Evolutionary conservation across 768 basidiomycete species (phyloP), one percentile per base, ranked within the genome.

Genomic region (Mycena amicta): DNA sequence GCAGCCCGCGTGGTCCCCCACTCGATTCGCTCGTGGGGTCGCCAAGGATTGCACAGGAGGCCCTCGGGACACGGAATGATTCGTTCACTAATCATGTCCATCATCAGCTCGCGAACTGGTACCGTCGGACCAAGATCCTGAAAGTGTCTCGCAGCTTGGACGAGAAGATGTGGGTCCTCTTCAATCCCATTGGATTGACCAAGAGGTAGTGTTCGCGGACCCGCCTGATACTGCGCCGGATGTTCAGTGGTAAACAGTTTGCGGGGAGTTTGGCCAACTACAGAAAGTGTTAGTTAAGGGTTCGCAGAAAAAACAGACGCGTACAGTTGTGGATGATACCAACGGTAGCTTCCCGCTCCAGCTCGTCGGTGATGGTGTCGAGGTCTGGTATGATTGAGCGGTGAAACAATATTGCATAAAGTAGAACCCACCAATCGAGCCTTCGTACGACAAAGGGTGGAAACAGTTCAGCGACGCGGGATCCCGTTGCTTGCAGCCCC

Each of bases 281-380:
- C 2, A 52, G 43, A 39, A 31, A 46, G 23, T 15, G 28, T 5
- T 30, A 50, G 37, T 2, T 28, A 50, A 5, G 2, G 33, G 3
- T 11, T 47, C 40, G 55, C 22, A 43, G 31, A 15, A 28, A 20
- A 29, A 15, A 45, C 5, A 50, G 29, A 15, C n/a, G 68, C 82
- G 37, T 64, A 92, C 92, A 98, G 61, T 96, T 96, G 71, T 96
- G 94, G 50, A 97, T 95, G 56, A 95, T 96, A 2, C 94, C 94
- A 20, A 95, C 90, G 5, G 93, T 93, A 0, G 95, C 95, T 67
- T 94, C 93, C 31, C 90, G 83, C 74, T 98, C 92, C 6, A 93
- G 76, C 46, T 93, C 88, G 68, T 97, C 90, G 4, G 84, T 83
- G 54, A 98, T 96, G 3, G 82, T 72, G 69, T 97, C 95, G 23